phyloP scores from a whole-genome alignment of 2,329 filamentous ascomycete species.

The Zasmidium angulare region DNA sequence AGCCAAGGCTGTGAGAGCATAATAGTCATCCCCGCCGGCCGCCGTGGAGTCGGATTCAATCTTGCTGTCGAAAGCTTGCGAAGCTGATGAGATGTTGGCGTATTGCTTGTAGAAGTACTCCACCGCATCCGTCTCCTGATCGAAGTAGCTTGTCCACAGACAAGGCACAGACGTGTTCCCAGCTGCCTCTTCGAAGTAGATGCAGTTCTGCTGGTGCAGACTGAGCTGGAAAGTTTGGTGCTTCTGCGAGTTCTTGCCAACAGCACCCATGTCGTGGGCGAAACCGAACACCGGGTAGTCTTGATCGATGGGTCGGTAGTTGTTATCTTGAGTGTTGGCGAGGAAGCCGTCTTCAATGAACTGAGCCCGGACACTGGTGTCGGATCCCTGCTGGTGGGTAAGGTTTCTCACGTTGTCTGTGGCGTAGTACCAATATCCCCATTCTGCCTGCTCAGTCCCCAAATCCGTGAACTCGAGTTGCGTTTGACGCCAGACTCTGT shows the following conservation, averaged over 20 bases:
- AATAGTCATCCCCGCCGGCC: conserved; percentile 50
- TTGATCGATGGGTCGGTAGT: conserved; percentile 49
- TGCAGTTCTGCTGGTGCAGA: conserved; percentile 50
- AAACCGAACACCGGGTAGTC: conserved; percentile 56
- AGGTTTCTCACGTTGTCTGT: conserved; percentile 44
- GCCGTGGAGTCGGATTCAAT: conserved; percentile 47
- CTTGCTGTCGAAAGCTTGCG: conserved; percentile 44
- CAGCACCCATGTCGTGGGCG: conserved; percentile 49
- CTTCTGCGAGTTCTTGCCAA: conserved; percentile 38
- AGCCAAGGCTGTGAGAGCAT: conserved; percentile 51
- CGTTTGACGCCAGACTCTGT: conserved; percentile 31
- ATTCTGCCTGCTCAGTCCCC: conserved; percentile 49
- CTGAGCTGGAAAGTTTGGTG: conserved; percentile 51
- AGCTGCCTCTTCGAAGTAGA: conserved; percentile 48
- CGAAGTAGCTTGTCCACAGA: conserved; percentile 54
- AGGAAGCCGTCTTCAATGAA: conserved; percentile 38
- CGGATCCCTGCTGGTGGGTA: conserved; percentile 50
- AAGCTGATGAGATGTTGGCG: conserved; percentile 35
- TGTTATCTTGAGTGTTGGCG: conserved; percentile 44
- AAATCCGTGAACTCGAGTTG: conserved; percentile 45
- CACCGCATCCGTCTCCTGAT: conserved; percentile 45
- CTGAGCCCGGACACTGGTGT: conserved; percentile 46
- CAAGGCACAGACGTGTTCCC: conserved; percentile 43
- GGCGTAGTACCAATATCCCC: conserved; percentile 52
- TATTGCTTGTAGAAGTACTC: conserved; percentile 53